Evolutionary conservation across 306 rosid species (phyloP).

Genomic region (Alnus rubra): DNA sequence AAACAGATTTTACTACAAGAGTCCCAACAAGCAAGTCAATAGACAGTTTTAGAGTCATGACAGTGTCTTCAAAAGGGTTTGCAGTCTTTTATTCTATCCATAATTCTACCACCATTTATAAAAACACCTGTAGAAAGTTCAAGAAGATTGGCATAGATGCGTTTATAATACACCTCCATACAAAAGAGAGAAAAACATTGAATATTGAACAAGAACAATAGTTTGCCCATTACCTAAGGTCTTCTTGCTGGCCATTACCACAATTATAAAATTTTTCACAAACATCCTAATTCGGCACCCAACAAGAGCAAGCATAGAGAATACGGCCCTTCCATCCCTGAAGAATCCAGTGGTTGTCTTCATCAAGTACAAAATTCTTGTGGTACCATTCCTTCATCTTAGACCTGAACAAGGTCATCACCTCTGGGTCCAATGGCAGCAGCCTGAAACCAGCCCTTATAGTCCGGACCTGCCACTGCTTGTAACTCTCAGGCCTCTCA

Average conservation of each 20-base stretch:
- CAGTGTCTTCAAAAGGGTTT: background rate
- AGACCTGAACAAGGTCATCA: background rate
- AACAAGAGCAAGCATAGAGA: background rate
- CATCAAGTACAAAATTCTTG: background rate
- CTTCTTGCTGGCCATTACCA: too few species aligned
- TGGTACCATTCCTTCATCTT: background rate
- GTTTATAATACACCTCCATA: background rate
- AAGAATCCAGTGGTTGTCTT: background rate
- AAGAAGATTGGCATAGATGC: background rate
- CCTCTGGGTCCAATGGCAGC: background rate
- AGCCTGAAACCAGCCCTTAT: background rate
- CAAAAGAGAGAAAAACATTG: background rate
- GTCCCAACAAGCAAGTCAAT: background rate
- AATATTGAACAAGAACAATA: background rate
- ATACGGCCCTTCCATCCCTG: conserved; percentile 12
- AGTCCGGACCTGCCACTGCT: background rate
- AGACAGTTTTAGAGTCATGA: background rate
- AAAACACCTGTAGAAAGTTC: background rate
- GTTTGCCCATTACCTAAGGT: background rate
- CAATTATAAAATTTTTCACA: background rate
- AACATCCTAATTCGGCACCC: background rate
- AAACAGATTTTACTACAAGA: background rate
- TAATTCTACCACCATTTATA: background rate
- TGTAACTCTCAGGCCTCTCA: background rate
- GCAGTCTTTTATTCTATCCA: background rate